Conservation (phyloP, 2,329 filamentous ascomycete genomes). For the Cercospora brassicicola region DNA sequence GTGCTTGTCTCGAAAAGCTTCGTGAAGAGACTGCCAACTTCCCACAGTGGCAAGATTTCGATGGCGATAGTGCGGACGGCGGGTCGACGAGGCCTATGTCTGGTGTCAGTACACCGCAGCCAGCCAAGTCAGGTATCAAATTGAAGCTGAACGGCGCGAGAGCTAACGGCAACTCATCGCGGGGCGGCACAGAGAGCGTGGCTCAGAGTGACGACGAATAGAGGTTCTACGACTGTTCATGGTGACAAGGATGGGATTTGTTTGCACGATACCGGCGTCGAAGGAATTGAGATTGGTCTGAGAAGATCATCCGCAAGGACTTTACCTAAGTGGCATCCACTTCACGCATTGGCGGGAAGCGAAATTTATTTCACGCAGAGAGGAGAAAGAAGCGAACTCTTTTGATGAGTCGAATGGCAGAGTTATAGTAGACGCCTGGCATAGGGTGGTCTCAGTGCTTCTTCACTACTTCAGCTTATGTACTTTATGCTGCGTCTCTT, state of each 20-base stretch:
- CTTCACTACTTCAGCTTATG: conserved; percentile 9
- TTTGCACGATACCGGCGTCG: not conserved
- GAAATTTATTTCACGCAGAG: not conserved
- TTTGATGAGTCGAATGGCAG: not conserved
- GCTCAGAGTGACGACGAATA: conserved; percentile 58
- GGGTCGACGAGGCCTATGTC: conserved; percentile 53
- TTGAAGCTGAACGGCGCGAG: conserved; percentile 63
- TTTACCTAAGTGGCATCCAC: not conserved
- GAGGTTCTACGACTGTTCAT: conserved; percentile 3
- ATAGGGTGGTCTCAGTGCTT: not conserved
- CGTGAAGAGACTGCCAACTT: conserved; percentile 56
- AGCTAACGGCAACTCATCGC: conserved; percentile 43
- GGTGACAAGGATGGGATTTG: not conserved
- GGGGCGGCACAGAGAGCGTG: conserved; percentile 45
- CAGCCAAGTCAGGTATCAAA: conserved; percentile 55
- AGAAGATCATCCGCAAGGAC: not conserved
- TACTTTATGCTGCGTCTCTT: conserved; percentile 4
- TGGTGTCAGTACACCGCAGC: conserved; percentile 63
- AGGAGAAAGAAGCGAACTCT: not conserved
- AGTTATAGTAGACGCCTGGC: not conserved
- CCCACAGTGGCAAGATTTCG: conserved; percentile 59
- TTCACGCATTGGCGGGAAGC: not conserved
- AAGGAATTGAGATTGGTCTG: not conserved
- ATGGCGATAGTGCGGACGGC: conserved; percentile 52
- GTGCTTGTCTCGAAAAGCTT: conserved; percentile 53